Base-by-base conservation (phyloP, 192 early-diverging fungal species). In the Umbelopsis ramanniana region DNA sequence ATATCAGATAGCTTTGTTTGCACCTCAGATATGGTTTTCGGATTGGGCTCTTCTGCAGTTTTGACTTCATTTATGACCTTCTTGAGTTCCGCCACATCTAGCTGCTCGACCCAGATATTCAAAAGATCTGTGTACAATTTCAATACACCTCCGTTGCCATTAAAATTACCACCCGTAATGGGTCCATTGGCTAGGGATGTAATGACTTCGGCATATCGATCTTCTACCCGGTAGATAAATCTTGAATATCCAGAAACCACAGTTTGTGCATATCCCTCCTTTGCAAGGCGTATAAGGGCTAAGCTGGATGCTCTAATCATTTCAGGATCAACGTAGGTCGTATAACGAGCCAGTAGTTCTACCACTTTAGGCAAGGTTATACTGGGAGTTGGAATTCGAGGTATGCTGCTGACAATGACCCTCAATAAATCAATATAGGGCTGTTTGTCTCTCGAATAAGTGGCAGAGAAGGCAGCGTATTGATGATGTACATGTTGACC, bases 271-370 rank as follows among this genome's bases (percentile, higher is more conserved):
- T 85, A 82, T 66, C 85, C 82, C n/a, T 88, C 83, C 24, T 77
- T 55, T 3, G 92, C 87, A 17, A 96, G 88, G 10, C 95, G 82
- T 22, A 85, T 55, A 26, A 95, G 72, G 0, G 92, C 92, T 23
- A 84, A 77, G 12, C 87, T 74, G 6, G 94, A 82, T 4, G 89
- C 86, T 0, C 82, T 84, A 6, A 92, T 89, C 4, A 99, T 82
- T 26, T 89, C 85, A 40, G 92, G 89, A 79, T 99, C 96, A n/a
- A 89, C 85, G 80, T 97, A 96, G 4, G 94, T 81, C 0, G 91
- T 86, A 67, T 93, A 98, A 29, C 90, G 82, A 19, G 89, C 83
- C 23, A 99, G 74, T 71, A 94, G 90, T 40, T 97, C 96, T 0
- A 97, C 83, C 2, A 97, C 66, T 48, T 84, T 86, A 21, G 80